Conservation (phyloP, 108 stramenopile species). For the Conticribra guillardii region DNA sequence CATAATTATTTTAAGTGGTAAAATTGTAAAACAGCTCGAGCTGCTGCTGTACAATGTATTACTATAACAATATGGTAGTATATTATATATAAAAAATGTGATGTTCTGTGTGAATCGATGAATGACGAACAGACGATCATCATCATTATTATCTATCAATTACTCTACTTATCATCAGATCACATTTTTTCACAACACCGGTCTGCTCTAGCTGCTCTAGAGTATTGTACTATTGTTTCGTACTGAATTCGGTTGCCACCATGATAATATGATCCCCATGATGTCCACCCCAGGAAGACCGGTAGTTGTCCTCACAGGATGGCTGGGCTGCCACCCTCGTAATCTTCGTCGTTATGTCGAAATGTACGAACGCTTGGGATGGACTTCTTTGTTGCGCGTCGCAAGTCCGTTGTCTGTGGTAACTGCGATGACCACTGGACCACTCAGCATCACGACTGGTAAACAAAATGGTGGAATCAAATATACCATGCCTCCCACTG, state of each 20-base stretch:
- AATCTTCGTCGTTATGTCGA: slow-evolving; percentile 56
- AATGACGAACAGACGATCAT: no score
- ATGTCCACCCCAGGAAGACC: slow-evolving; percentile 29
- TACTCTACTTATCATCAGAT: no score
- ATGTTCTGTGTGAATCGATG: no score
- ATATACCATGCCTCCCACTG: not conserved
- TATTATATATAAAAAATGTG: no score
- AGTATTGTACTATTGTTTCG: no score
- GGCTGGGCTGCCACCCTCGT: slow-evolving; percentile 77
- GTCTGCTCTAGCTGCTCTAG: no score
- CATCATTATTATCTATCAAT: no score
- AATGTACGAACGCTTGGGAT: slow-evolving; percentile 62
- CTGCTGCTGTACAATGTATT: no score
- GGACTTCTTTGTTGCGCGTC: slow-evolving; percentile 53
- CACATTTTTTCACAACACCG: no score
- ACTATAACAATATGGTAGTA: no score
- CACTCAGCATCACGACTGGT: not conserved
- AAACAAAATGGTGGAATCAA: not conserved
- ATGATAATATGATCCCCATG: not conserved
- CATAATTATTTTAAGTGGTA: no score
- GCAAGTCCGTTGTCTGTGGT: slow-evolving; percentile 61
- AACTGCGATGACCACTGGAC: slow-evolving; percentile 32
- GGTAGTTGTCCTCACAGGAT: slow-evolving; percentile 72
- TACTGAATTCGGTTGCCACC: not conserved
- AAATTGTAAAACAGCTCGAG: no score